Percentiles rank a stretch among this genome's conserved stretches.
Evolutionary conservation across 441 rosid species (phyloP).

Genomic region (Macaranga tanarius): DNA sequence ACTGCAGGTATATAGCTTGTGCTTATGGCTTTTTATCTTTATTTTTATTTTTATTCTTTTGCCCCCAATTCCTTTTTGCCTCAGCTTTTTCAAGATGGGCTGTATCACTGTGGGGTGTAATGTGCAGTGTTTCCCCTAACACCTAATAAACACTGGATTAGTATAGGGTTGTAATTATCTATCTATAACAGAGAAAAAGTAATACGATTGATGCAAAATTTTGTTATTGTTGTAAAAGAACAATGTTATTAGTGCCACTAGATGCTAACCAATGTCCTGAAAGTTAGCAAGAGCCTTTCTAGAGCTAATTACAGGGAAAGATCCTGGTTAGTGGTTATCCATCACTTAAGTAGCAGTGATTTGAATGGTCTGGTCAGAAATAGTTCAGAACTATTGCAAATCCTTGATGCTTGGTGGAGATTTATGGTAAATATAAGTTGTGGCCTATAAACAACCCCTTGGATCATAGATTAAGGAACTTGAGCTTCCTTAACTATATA

Average conservation of each 20-base stretch:
- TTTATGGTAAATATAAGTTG: too few relatives aligned
- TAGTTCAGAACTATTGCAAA: too few relatives aligned
- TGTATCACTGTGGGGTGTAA: conserved; percentile 12
- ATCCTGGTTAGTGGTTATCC: too few relatives aligned
- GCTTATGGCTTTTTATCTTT: background rate
- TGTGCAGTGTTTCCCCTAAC: conserved; percentile 22
- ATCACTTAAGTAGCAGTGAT: too few relatives aligned
- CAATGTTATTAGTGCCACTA: background rate
- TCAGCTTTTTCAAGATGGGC: conserved; percentile 25
- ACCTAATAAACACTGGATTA: conserved; percentile 4
- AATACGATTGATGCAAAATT: background rate
- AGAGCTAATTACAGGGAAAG: too few relatives aligned
- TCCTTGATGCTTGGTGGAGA: too few relatives aligned
- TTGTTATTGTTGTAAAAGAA: background rate
- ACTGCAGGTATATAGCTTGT: conserved; percentile 40
- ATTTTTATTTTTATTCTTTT: background rate
- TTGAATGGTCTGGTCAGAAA: too few relatives aligned
- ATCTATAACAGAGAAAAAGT: background rate
- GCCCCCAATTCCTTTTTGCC: conserved; percentile 23
- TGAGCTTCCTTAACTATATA: too few relatives aligned
- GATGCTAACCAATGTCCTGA: too few relatives aligned
- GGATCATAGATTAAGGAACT: too few relatives aligned
- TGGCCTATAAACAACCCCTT: too few relatives aligned
- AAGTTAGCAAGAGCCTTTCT: too few relatives aligned
- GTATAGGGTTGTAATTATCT: conserved; percentile 19